Percentiles rank a stretch among this genome's conserved stretches.
These are phyloP conservation scores for Solanum chiquidenum DNA, from an alignment of 257 asterid species.

Conservation along the genomic window DNA sequence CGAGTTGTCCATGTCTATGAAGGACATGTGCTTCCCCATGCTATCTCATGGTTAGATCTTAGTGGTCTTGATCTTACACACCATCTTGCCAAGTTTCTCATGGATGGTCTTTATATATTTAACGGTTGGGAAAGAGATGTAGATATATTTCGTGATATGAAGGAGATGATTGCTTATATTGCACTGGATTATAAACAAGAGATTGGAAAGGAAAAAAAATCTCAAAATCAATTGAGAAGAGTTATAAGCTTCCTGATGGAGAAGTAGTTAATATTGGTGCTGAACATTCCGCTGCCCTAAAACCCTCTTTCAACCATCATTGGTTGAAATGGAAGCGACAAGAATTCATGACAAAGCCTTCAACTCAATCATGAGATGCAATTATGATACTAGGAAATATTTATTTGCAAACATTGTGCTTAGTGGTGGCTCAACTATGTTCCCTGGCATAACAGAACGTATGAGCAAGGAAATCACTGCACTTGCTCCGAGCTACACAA, in stretches of 20 bases:
- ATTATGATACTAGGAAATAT: neutral
- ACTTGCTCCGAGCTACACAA: neutral
- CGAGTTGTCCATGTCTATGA: neutral
- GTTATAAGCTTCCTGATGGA: neutral
- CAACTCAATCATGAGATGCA: neutral
- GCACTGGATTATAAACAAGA: neutral
- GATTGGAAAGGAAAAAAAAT: neutral
- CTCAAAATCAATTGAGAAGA: neutral
- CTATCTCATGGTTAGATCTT: neutral
- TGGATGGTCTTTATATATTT: neutral
- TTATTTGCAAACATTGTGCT: neutral
- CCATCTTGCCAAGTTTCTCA: neutral
- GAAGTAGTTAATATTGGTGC: neutral
- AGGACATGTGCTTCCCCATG: neutral
- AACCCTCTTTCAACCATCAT: neutral
- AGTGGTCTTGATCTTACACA: neutral
- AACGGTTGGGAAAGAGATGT: no score
- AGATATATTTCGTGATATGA: no score
- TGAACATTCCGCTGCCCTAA: neutral
- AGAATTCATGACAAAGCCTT: slow-evolving; percentile 10
- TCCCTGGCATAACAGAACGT: neutral
- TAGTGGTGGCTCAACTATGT: neutral
- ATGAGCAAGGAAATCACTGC: neutral
- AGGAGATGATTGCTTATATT: neutral
- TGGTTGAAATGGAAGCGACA: slow-evolving; percentile 2